These are phyloP conservation scores for Pseudogymnoascus sp. DNA, from an alignment of 2,329 filamentous ascomycete species.

Conservation along the genomic window DNA sequence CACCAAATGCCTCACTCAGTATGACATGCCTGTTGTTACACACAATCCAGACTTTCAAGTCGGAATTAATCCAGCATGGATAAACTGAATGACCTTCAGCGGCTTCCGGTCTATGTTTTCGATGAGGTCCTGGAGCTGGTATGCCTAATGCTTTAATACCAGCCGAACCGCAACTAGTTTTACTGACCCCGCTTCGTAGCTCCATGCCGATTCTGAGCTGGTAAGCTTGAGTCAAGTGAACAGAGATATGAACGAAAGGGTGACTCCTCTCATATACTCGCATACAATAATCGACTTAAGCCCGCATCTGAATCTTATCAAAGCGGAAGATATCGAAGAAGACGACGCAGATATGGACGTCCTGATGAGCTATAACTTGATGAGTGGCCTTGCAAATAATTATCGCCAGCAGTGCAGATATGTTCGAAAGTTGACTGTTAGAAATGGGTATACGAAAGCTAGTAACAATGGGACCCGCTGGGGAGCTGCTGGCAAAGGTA, in stretches of 20 bases:
- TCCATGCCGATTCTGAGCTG: not conserved
- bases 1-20: not conserved
- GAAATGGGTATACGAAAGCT: not conserved
- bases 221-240: not conserved
- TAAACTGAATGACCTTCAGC: not conserved
- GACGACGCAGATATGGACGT: not conserved
- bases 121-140: not conserved
- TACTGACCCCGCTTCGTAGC: not conserved
- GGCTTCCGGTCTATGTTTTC: not conserved
- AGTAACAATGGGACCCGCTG: not conserved
- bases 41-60: not conserved
- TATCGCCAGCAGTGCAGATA: not conserved
- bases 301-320: not conserved
- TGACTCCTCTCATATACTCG: not conserved
- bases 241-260: not conserved
- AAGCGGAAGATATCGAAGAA: not conserved
- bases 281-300: not conserved
- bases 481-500: not conserved
- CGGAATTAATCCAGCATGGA: not conserved
- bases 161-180: not conserved
- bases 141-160: not conserved
- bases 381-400: not conserved
- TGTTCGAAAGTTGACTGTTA: not conserved
- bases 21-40: not conserved
- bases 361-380: not conserved